Percentiles rank a stretch among this genome's conserved stretches.
Conservation (phyloP, 2,329 filamentous ascomycete genomes). For the Arthrocladium fulminans region DNA sequence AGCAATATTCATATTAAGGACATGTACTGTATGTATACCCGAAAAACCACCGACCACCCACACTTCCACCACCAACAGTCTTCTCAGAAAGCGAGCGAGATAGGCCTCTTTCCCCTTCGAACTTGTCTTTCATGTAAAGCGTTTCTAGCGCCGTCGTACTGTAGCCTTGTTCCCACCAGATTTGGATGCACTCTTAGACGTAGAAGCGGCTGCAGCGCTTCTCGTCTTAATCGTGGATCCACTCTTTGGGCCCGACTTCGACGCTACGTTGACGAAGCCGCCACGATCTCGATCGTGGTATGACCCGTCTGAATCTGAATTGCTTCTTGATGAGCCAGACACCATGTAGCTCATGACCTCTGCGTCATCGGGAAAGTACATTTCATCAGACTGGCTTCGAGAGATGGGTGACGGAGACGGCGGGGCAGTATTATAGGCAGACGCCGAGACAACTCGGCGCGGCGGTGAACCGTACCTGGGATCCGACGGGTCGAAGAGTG, state of each 20-base stretch:
- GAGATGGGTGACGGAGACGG: slow-evolving; percentile 12
- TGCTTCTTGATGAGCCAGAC: slow-evolving; percentile 7
- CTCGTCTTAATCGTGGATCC: slow-evolving; percentile 20
- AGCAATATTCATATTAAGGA: neutral
- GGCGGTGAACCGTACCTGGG: slow-evolving; percentile 24
- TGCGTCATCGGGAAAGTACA: slow-evolving; percentile 16
- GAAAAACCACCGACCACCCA: neutral
- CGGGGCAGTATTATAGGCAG: neutral
- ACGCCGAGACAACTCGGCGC: slow-evolving; percentile 37
- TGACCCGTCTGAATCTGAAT: slow-evolving; percentile 14
- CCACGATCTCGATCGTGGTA: slow-evolving; percentile 17
- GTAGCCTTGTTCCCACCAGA: slow-evolving; percentile 6
- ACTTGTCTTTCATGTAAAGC: neutral
- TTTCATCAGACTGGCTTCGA: slow-evolving; percentile 19
- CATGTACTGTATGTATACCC: neutral
- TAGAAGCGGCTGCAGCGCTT: slow-evolving; percentile 15
- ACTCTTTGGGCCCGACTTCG: slow-evolving; percentile 11
- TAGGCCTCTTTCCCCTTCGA: neutral
- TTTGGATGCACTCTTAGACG: slow-evolving; percentile 4
- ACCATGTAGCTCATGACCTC: slow-evolving; percentile 20
- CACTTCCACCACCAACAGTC: neutral
- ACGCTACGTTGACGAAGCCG: slow-evolving; percentile 18
- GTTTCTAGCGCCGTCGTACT: slow-evolving; percentile 3
- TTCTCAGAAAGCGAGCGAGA: neutral
- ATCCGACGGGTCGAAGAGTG: slow-evolving; percentile 26